Conservation (phyloP, 75 land plant species). For the Isoetes taiwanensis region DNA sequence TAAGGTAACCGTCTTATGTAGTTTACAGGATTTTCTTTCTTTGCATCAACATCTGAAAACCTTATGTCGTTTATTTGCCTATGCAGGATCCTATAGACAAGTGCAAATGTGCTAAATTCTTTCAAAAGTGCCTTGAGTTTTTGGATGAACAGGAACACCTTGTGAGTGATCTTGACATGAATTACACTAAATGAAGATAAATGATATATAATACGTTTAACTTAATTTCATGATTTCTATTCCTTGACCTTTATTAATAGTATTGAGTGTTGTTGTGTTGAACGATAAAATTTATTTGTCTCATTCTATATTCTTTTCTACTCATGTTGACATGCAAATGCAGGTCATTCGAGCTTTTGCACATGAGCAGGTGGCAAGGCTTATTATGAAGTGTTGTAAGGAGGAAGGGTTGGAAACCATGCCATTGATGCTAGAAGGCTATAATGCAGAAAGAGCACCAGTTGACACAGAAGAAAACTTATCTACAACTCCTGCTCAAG, state of each 20-base stretch:
- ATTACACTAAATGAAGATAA: not conserved
- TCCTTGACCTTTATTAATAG: not conserved
- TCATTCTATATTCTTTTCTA: not conserved
- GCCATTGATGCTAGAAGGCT: constrained; percentile 44
- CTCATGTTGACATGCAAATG: no score
- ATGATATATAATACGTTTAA: not conserved
- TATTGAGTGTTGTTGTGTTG: no score
- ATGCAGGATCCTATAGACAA: constrained; percentile 62
- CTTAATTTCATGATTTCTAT: not conserved
- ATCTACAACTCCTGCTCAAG: no score
- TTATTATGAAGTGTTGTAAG: constrained; percentile 64
- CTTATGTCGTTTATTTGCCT: not conserved
- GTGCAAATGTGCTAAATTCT: constrained; percentile 69
- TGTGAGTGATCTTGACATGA: constrained; percentile 21
- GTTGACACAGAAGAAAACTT: no score
- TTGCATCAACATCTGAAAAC: not conserved
- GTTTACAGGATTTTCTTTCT: not conserved
- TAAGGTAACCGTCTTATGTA: constrained; percentile 34
- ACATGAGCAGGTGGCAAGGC: constrained; percentile 95
- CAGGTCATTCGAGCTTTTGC: constrained; percentile 93
- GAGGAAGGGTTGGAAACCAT: constrained; percentile 58
- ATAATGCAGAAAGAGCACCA: constrained; percentile 7
- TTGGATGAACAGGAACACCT: constrained; percentile 81
- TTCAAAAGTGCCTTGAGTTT: constrained; percentile 78
- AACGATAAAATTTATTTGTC: constrained; percentile 1